Percentiles rank a stretch among this genome's conserved stretches.
phyloP scores from a whole-genome alignment of 2,329 filamentous ascomycete genomes.

The Chalaropsis thielavioides region DNA sequence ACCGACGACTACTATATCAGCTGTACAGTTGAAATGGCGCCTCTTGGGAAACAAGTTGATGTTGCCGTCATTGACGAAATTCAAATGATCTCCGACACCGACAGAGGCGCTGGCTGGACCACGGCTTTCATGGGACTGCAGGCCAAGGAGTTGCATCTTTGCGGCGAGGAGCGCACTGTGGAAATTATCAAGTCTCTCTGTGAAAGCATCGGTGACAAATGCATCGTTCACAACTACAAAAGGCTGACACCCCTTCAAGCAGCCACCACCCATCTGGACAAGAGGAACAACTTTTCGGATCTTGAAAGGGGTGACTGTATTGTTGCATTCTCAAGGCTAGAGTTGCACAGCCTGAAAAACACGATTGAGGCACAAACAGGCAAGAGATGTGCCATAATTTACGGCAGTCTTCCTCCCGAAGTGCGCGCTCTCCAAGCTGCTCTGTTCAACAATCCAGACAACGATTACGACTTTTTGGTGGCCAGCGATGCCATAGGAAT shows the following conservation, averaged over 20 bases:
- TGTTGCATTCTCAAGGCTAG: constrained; percentile 70
- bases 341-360: constrained; percentile 65
- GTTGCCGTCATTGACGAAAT: constrained; percentile 97
- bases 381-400: constrained; percentile 77
- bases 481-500: constrained; percentile 95
- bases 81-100: constrained; percentile 75
- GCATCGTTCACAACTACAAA: constrained; percentile 69
- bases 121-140: constrained; percentile 74
- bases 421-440: constrained; percentile 81
- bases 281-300: constrained; percentile 38
- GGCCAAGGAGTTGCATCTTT: constrained; percentile 82
- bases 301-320: constrained; percentile 83
- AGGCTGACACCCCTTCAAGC: constrained; percentile 65
- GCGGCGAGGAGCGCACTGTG: constrained; percentile 74
- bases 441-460: constrained; percentile 88
- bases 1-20: constrained; percentile 50
- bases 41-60: constrained; percentile 46
- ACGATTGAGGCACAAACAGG: constrained; percentile 64
- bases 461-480: constrained; percentile 87
- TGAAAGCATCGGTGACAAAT: constrained; percentile 64
- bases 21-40: constrained; percentile 86
- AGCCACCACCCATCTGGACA: constrained; percentile 46
- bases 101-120: constrained; percentile 90
- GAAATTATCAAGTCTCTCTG: constrained; percentile 65
- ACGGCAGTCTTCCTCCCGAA: constrained; percentile 81